Evolutionary conservation across 202 grass and related monocot species (phyloP), one percentile per base, ranked within the genome.

Genomic region (Setaria viridis): DNA sequence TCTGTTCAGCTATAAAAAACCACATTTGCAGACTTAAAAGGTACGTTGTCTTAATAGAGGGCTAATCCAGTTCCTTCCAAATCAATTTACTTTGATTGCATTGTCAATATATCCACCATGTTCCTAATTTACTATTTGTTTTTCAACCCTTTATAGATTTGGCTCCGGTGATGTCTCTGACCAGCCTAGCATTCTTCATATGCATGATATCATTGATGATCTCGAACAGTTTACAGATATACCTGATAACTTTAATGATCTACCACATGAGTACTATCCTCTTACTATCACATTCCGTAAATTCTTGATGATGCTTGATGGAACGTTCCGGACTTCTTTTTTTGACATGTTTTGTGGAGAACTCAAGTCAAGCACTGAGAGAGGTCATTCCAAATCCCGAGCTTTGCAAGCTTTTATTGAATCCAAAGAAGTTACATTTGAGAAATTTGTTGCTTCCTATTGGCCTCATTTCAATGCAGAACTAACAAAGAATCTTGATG

Each of bases 231-330:
- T 98, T 62, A 19, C 30, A 41, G 82, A 93, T 76, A 66, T 98
- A 67, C 95, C 95, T 11, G 91, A 95, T 72, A 87, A 32, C 68
- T 91, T 98, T 50, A 67, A 33, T 67, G 34, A 73, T 87, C 71
- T 98, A 70, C 71, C 29, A 3, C 17, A 29, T 3, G 63, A 78
- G 5, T 86, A 92, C 47, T 98, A 89, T 66, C 95, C 95, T 25
- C 85, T 98, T 69, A 85, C 91, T 17, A 90, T 98, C 21, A 95
- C 95, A 72, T 98, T 83, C 48, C 66, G 81, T 4, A 98, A 98
- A 57, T 93, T 95, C 67, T 78, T 98, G 76, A 85, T 93, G 91
- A 98, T 98, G 91, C 87, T 98, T 37, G 95, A 98, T 91, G 95
- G 93, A 84, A 95, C 95, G 41, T 86, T 82, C 3, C 25, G 9